Conservation (phyloP, 2,329 filamentous ascomycete genomes). For the Sporothrix dimorphospora region DNA sequence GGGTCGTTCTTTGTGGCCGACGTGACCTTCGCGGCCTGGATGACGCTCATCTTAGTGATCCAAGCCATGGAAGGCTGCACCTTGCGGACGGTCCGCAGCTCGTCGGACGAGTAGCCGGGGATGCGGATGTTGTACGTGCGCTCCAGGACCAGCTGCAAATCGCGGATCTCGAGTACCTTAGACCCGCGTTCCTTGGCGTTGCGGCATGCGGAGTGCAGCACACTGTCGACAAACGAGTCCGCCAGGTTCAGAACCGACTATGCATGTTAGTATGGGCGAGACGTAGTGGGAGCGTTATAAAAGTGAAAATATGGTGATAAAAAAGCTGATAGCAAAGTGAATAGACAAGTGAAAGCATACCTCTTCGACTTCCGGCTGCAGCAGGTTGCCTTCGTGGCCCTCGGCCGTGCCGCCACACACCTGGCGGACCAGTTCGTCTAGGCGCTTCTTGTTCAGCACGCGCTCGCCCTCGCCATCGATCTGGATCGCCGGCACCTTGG, state of each 20-base stretch:
- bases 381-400: slow-evolving; percentile 71
- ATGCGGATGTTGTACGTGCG: slow-evolving; percentile 89
- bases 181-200: slow-evolving; percentile 92
- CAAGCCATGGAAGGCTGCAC: slow-evolving; percentile 85
- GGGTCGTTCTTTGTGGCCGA: slow-evolving; percentile 51
- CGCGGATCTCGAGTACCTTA: slow-evolving; percentile 85
- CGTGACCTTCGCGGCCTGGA: slow-evolving; percentile 89
- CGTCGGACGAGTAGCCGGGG: slow-evolving; percentile 91
- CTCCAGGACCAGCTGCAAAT: slow-evolving; percentile 81
- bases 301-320: neutral
- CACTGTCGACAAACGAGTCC: slow-evolving; percentile 92
- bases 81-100: slow-evolving; percentile 91
- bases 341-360: slow-evolving; percentile 53
- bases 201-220: slow-evolving; percentile 83
- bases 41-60: slow-evolving; percentile 96
- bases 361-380: slow-evolving; percentile 95
- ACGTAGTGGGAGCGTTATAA: neutral
- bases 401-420: slow-evolving; percentile 81
- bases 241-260: slow-evolving; percentile 86
- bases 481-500: slow-evolving; percentile 79
- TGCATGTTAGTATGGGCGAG: slow-evolving; percentile 30
- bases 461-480: slow-evolving; percentile 91
- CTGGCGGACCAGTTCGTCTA: slow-evolving; percentile 92
- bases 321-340: neutral
- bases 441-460: slow-evolving; percentile 95